Evolutionary conservation across 352 stramenopile species (phyloP), one percentile per base, ranked within the genome.

Genomic region (Poterioochromonas sp.): DNA sequence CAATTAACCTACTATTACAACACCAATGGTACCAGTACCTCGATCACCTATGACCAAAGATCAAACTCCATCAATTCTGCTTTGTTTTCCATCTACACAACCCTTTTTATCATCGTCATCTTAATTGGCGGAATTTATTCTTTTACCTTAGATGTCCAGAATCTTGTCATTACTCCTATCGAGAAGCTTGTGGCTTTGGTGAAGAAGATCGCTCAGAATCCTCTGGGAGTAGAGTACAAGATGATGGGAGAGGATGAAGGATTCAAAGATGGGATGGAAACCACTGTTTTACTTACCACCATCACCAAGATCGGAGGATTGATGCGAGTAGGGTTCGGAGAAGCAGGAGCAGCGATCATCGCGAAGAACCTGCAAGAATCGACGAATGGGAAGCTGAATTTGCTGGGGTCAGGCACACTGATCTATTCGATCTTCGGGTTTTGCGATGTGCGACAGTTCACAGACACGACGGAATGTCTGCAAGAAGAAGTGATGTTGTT

Each of bases 121-220:
- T n/a, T n/a, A n/a, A n/a, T n/a, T n/a, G n/a, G n/a, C n/a, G 60
- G 60, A 20, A 69, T 26, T 43, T 69, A 69, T n/a, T 44, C 41
- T 26, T 69, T 69, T 26, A 43, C 60, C n/a, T 11, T 32, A 5
- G 93, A 98, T 76, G 92, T 94, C 0, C 92, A 97, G 78, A 83
- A 87, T 35, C 92, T 98, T 82, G 92, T 98, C 49, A 97, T 98
- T 80, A 88, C 89, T 3, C 94, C 93, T 0, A 98, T 98, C 74
- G 94, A 98, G 81, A 87, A 92, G 3, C 97, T 98, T 91, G 94
- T 97, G 82, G 86, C 89, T 22, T 71, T 89, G 20, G 84, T 94
- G 65, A 82, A 82, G 43, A 82, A 88, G 63, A 84, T 94, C 0
- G 85, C 86, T 35, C 81, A 88, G 70, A 89, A 94, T 81, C 89